Conservation (phyloP, 495 filamentous ascomycete genomes). For the Penicillium verhagenii region DNA sequence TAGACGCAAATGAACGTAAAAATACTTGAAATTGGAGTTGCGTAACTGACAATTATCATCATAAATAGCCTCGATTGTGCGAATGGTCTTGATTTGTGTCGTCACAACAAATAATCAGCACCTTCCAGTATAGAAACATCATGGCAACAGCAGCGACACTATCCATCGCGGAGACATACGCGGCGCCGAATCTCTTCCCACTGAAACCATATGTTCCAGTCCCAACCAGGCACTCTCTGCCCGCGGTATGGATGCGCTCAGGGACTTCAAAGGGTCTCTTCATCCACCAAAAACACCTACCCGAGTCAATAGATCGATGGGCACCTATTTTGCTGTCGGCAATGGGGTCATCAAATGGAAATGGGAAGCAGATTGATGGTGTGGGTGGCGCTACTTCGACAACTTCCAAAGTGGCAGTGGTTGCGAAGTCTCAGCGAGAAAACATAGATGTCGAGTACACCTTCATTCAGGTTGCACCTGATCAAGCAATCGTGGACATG, state of each 20-base stretch:
- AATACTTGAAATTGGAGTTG: neutral
- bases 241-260: constrained; percentile 37
- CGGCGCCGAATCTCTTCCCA: neutral
- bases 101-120: neutral
- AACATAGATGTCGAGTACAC: constrained; percentile 40
- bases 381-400: constrained; percentile 40
- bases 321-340: constrained; percentile 29
- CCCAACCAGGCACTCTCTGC: constrained; percentile 12
- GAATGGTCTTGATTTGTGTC: neutral
- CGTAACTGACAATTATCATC: neutral
- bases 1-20: neutral
- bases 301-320: constrained; percentile 19
- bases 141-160: neutral
- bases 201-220: neutral
- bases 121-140: neutral
- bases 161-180: neutral
- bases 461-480: constrained; percentile 35
- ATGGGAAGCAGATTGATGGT: constrained; percentile 32
- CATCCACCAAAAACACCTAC: constrained; percentile 32
- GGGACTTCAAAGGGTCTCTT: constrained; percentile 42
- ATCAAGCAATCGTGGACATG: constrained; percentile 32
- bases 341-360: constrained; percentile 27
- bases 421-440: constrained; percentile 25
- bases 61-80: neutral
- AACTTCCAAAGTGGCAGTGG: constrained; percentile 40